Evolutionary conservation across 2,329 filamentous ascomycete species (phyloP).

Genomic region (Didymella keratinophila): DNA sequence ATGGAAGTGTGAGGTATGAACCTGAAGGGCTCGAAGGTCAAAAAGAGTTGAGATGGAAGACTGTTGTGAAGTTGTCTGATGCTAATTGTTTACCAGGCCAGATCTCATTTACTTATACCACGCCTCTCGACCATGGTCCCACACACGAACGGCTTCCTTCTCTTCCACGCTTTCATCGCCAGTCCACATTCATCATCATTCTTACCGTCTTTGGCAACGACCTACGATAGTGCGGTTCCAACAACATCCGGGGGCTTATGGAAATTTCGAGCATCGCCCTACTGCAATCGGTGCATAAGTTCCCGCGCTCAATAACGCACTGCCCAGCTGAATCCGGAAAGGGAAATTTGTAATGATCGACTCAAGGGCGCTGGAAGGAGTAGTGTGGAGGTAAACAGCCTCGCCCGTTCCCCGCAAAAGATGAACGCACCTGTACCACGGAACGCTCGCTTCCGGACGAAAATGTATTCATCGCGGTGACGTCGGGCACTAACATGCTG

Average conservation of each 20-base stretch:
- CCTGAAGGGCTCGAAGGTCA: constrained; percentile 3
- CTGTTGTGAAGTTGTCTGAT: constrained; percentile 2
- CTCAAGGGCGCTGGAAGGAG: background rate
- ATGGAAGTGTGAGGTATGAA: background rate
- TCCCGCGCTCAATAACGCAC: constrained; percentile 2
- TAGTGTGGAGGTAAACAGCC: constrained; percentile 2
- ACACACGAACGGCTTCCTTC: background rate
- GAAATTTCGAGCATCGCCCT: constrained; percentile 6
- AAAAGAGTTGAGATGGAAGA: background rate
- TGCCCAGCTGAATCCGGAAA: constrained; percentile 4
- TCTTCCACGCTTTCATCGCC: background rate
- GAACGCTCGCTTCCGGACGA: constrained; percentile 8
- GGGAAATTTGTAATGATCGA: constrained; percentile 6
- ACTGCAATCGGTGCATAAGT: background rate
- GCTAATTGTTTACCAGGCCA: background rate
- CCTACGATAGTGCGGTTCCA: constrained; percentile 8
- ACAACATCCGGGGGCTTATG: constrained; percentile 2
- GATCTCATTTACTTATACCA: constrained; percentile 15
- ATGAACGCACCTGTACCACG: constrained; percentile 1
- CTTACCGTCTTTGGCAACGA: constrained; percentile 13
- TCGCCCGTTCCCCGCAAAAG: constrained; percentile 13
- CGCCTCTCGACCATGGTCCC: constrained; percentile 4
- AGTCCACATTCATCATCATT: constrained; percentile 10
- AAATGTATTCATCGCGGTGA: constrained; percentile 7
- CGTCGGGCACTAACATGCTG: constrained; percentile 12